These are phyloP conservation scores for Phytopythium litorale DNA, from an alignment of 352 stramenopile genomes.

Conservation along the genomic window DNA sequence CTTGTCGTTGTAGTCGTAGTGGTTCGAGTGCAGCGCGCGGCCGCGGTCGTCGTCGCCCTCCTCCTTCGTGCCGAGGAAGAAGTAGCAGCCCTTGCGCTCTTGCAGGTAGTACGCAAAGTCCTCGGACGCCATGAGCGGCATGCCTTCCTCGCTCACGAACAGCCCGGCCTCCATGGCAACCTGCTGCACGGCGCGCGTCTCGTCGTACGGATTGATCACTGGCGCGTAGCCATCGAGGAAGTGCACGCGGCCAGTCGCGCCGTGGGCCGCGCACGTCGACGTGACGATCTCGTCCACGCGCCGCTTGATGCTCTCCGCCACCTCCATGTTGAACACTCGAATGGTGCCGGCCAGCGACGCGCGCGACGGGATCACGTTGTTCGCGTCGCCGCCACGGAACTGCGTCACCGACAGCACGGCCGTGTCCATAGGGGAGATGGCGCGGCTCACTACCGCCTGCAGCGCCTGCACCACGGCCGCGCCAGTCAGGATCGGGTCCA, in stretches of 20 bases:
- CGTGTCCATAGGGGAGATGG: conserved; percentile 87
- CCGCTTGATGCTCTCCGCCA: conserved; percentile 76
- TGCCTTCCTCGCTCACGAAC: conserved; percentile 72
- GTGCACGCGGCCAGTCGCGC: conserved; percentile 57
- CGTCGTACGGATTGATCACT: conserved; percentile 74
- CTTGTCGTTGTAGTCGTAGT: conserved; percentile 87
- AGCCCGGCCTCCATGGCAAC: conserved; percentile 65
- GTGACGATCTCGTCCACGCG: conserved; percentile 83
- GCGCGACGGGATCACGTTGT: conserved; percentile 93
- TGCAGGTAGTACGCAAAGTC: conserved; percentile 93
- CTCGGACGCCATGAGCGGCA: conserved; percentile 92
- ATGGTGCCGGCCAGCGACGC: conserved; percentile 90
- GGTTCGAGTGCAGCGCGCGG: conserved; percentile 70
- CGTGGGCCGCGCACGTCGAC: conserved; percentile 80
- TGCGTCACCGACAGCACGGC: conserved; percentile 92
- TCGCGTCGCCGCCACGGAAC: conserved; percentile 90
- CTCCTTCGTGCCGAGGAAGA: conserved; percentile 82
- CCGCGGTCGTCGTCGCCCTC: conserved; percentile 45
- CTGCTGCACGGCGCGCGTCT: conserved; percentile 76
- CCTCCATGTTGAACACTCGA: conserved; percentile 88
- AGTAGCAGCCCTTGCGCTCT: conserved; percentile 81
- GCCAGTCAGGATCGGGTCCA: conserved; percentile 91
- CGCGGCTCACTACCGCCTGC: conserved; percentile 92
- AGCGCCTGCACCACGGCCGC: conserved; percentile 89
- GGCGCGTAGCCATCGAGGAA: conserved; percentile 74